Conservation (phyloP, 306 rosid species). For the Acacia melanoxylon region DNA sequence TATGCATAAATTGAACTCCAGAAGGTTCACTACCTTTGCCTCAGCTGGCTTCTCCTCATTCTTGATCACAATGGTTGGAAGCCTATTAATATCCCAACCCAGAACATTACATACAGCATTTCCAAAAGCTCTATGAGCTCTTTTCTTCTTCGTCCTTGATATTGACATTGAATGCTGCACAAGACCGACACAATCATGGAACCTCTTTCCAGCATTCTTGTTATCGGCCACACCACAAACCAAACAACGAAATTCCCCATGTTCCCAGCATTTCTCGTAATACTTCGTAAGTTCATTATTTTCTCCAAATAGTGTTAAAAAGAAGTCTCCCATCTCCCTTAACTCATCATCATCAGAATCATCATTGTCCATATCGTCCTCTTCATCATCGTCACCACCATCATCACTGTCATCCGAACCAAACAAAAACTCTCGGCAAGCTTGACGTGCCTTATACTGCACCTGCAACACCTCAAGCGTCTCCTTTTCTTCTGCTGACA, state of each 20-base stretch:
- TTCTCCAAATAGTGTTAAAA: slow-evolving; percentile 49
- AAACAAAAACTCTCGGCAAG: slow-evolving; percentile 37
- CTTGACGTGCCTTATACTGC: slow-evolving; percentile 41
- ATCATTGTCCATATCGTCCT: not conserved
- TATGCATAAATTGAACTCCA: not conserved
- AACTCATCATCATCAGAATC: not conserved
- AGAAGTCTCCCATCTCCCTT: slow-evolving; percentile 37
- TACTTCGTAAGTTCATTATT: slow-evolving; percentile 48
- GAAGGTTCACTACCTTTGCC: slow-evolving; percentile 29
- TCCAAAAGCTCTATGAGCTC: slow-evolving; percentile 66
- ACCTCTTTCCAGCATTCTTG: slow-evolving; percentile 51
- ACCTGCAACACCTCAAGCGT: slow-evolving; percentile 20
- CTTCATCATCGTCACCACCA: not conserved
- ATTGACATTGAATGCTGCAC: slow-evolving; percentile 56
- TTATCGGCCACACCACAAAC: slow-evolving; percentile 61
- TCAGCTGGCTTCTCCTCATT: slow-evolving; percentile 34
- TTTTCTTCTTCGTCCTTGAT: slow-evolving; percentile 37
- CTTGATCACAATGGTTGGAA: slow-evolving; percentile 55
- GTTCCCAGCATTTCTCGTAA: slow-evolving; percentile 49
- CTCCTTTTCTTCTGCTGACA: slow-evolving; percentile 33
- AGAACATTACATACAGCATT: slow-evolving; percentile 60
- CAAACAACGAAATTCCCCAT: slow-evolving; percentile 67
- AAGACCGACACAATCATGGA: slow-evolving; percentile 55
- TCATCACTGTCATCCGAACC: not conserved
- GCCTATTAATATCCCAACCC: slow-evolving; percentile 69